Evolutionary conservation across 73 alveolate genomes (phyloP).

Genomic region (Effrenium voratum): DNA sequence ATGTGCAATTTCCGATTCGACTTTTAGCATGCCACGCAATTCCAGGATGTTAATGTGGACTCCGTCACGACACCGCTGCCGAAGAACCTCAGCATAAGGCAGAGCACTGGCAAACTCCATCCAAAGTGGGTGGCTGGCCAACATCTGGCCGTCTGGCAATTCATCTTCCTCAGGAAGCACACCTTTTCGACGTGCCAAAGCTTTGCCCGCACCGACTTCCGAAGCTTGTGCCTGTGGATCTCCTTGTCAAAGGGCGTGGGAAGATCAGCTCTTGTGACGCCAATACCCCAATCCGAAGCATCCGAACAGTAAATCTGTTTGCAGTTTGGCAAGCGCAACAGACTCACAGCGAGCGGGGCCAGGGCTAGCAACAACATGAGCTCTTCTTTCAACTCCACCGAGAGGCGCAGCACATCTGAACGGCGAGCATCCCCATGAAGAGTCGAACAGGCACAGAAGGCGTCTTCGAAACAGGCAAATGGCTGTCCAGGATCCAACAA

Average conservation of each 20-base stretch:
- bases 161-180: background rate
- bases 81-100: background rate
- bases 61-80: background rate
- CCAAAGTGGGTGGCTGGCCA: background rate
- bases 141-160: background rate
- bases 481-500: background rate
- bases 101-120: background rate
- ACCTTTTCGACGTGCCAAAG: background rate
- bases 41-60: background rate
- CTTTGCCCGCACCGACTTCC: background rate
- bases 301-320: background rate
- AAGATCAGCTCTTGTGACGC: background rate
- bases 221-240: background rate
- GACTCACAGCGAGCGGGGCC: background rate
- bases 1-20: too few species aligned
- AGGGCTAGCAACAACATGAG: background rate
- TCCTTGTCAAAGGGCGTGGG: background rate
- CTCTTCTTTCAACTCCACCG: background rate
- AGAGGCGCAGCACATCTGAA: background rate
- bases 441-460: background rate
- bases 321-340: background rate
- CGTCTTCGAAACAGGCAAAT: background rate
- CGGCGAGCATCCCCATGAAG: background rate
- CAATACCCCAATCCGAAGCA: background rate
- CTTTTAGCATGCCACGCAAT: background rate